Conservation (phyloP, 345 rosid species). For the Isatis tinctoria region DNA sequence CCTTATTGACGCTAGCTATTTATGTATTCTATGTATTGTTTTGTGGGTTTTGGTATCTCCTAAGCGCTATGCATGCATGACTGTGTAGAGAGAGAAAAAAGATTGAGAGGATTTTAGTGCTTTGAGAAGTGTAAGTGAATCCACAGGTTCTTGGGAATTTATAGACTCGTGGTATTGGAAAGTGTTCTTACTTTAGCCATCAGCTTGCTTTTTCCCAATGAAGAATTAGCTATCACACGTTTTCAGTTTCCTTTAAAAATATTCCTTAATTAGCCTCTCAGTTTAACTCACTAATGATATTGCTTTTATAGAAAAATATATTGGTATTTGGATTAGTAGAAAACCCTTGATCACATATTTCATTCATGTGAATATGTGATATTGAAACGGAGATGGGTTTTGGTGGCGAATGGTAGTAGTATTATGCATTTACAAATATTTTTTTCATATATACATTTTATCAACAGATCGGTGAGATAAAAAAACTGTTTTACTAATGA, state of each 20-base stretch:
- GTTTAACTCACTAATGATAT: neutral
- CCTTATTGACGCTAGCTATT: neutral
- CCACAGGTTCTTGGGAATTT: slow-evolving; percentile 23
- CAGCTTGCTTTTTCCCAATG: slow-evolving; percentile 14
- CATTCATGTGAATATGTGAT: too few relatives aligned
- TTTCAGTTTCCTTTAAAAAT: neutral
- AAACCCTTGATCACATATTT: too few relatives aligned
- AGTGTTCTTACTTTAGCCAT: slow-evolving; percentile 27
- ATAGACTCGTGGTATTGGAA: slow-evolving; percentile 27
- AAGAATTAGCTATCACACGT: neutral
- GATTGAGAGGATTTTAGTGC: neutral
- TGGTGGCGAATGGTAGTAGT: too few relatives aligned
- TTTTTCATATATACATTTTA: too few relatives aligned
- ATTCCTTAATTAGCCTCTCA: neutral
- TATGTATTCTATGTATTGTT: neutral
- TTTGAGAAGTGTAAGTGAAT: slow-evolving; percentile 31
- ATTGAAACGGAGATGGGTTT: too few relatives aligned
- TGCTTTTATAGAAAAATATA: neutral
- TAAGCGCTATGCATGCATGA: slow-evolving; percentile 20
- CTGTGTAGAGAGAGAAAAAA: neutral
- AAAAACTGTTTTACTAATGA: too few relatives aligned
- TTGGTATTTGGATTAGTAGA: too few relatives aligned
- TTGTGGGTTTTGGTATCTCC: neutral
- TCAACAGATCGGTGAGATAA: too few relatives aligned
- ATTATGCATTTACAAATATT: too few relatives aligned